Percentiles rank a stretch among this genome's conserved stretches.
phyloP scores from a whole-genome alignment of 345 rosid genomes.

The Hibiscus mutabilis region DNA sequence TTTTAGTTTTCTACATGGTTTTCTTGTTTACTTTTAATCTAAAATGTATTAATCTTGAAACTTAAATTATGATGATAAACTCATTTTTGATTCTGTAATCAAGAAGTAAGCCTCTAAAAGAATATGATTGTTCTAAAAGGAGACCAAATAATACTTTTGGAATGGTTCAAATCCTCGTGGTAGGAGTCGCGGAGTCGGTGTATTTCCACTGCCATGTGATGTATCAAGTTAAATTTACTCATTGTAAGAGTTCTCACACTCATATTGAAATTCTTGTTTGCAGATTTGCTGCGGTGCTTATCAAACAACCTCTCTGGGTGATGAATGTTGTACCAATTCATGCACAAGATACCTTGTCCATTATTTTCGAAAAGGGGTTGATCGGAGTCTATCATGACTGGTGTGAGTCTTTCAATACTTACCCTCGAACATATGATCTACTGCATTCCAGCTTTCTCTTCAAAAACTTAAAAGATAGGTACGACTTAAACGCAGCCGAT shows the following conservation, averaged over 20 bases:
- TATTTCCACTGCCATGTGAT: not conserved
- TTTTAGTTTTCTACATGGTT: not conserved
- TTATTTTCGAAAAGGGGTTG: constrained; percentile 70
- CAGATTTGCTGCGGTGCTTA: constrained; percentile 82
- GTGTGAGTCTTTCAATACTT: constrained; percentile 81
- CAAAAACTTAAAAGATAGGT: constrained; percentile 50
- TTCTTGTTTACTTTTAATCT: not conserved
- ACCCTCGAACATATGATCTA: constrained; percentile 83
- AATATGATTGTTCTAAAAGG: too few species aligned
- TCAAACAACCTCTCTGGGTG: constrained; percentile 66
- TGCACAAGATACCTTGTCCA: constrained; percentile 50
- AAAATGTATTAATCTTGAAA: not conserved
- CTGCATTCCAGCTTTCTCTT: constrained; percentile 71
- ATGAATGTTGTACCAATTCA: constrained; percentile 78
- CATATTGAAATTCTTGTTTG: constrained; percentile 1
- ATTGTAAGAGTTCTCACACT: not conserved
- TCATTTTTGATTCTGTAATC: too few species aligned
- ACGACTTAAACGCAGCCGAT: not conserved
- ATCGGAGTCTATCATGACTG: constrained; percentile 85
- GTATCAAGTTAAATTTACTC: not conserved
- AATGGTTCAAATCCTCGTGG: not conserved
- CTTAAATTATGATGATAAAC: not conserved
- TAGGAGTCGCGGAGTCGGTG: not conserved
- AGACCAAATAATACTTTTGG: too few species aligned
- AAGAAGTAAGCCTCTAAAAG: too few species aligned